A percentile compares a stretch with the other conserved stretches of the same genome.
Evolutionary conservation across 1,139 yeast genomes (phyloP).

Genomic region (Hanseniaspora gamundiae): DNA sequence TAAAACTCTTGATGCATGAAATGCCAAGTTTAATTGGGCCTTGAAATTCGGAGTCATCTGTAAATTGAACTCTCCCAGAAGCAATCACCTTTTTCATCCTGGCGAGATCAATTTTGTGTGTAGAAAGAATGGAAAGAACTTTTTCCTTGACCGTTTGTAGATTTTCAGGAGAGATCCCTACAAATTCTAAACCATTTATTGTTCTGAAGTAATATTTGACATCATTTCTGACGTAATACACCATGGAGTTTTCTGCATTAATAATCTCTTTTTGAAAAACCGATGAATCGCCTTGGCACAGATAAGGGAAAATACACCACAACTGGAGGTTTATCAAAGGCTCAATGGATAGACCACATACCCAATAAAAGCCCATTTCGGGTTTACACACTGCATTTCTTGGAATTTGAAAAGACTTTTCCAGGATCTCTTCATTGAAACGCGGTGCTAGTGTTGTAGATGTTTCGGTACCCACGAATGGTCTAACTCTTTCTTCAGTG

Average conservation of each 20-base stretch:
- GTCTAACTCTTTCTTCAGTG: slow-evolving; percentile 38
- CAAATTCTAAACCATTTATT: slow-evolving; percentile 38
- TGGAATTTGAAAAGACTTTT: slow-evolving; percentile 54
- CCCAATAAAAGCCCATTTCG: no score
- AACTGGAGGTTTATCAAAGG: slow-evolving; percentile 64
- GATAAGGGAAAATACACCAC: slow-evolving; percentile 53
- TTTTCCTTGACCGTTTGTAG: slow-evolving; percentile 37
- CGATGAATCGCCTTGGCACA: slow-evolving; percentile 55
- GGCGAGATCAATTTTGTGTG: slow-evolving; percentile 45
- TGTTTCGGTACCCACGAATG: slow-evolving; percentile 63
- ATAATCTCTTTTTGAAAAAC: slow-evolving; percentile 47
- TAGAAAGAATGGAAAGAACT: slow-evolving; percentile 34
- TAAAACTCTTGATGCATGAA: no score
- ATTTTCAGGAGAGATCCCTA: slow-evolving; percentile 59
- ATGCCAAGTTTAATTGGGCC: no score
- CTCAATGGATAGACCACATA: no score
- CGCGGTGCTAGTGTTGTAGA: slow-evolving; percentile 22
- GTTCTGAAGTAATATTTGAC: slow-evolving; percentile 50
- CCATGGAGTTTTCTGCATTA: slow-evolving; percentile 62
- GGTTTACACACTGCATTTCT: slow-evolving; percentile 26
- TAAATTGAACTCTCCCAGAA: no score
- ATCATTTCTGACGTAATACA: slow-evolving; percentile 48
- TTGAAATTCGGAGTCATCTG: no score
- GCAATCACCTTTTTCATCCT: slow-evolving; percentile 47
- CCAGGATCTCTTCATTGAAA: slow-evolving; percentile 15